Percentiles rank a stretch among this genome's conserved stretches.
Conservation (phyloP, 331 rosid species). For the Stylosanthes scabra region DNA sequence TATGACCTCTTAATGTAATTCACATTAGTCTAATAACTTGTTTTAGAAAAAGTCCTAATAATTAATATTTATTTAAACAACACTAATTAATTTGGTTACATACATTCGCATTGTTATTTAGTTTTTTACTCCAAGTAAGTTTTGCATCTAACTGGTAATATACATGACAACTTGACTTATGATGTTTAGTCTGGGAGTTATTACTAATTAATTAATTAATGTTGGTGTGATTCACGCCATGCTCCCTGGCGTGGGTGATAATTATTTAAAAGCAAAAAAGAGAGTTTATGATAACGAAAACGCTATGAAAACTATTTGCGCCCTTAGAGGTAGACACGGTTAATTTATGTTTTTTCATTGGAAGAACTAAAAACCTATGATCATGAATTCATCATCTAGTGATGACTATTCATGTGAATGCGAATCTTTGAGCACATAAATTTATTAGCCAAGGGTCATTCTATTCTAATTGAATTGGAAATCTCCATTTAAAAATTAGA, state of each 20-base stretch:
- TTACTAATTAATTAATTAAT: slow-evolving; percentile 13
- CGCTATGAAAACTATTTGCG: slow-evolving; percentile 26
- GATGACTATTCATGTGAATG: slow-evolving; percentile 2
- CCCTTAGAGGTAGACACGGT: slow-evolving; percentile 48
- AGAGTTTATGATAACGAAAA: slow-evolving; percentile 13
- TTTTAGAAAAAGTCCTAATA: no score
- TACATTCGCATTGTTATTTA: no score
- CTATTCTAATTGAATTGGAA: slow-evolving; percentile 1
- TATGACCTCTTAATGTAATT: no score
- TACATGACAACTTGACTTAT: slow-evolving; percentile 31
- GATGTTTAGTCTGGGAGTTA: slow-evolving; percentile 10
- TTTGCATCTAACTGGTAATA: neutral
- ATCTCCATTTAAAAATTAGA: slow-evolving; percentile 4
- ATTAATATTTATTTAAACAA: no score
- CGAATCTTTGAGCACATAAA: slow-evolving; percentile 29
- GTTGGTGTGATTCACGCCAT: slow-evolving; percentile 14
- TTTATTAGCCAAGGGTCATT: slow-evolving; percentile 25
- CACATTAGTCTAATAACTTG: no score
- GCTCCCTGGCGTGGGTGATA: slow-evolving; percentile 35
- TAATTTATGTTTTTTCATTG: slow-evolving; percentile 17
- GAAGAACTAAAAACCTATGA: slow-evolving; percentile 14
- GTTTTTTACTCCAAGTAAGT: no score
- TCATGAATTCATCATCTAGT: neutral
- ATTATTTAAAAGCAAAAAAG: slow-evolving; percentile 3
- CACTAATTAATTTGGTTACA: no score